Base-by-base conservation (phyloP, 2,329 filamentous ascomycete species). In the Fusarium sp. region DNA sequence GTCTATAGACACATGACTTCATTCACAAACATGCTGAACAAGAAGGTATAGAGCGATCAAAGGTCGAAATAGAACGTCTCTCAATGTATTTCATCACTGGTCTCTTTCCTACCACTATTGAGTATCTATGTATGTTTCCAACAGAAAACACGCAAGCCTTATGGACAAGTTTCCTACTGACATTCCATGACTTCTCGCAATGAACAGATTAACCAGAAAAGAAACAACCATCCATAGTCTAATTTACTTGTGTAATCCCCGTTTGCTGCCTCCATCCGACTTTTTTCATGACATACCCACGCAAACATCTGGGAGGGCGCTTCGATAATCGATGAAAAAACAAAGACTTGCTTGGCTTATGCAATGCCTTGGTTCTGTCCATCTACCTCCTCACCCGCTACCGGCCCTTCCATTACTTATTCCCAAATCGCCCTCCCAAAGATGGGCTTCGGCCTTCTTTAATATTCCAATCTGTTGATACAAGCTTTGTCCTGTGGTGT, bases 191-290 rank as follows among this genome's bases (percentile, higher is more conserved):
- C 59, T 60, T 70, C 51, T 65, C 45, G 57, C 63, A 63, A 72
- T 71, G 72, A 77, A 69, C 30, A 68, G 58, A 74, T 66, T 68
- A 76, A 68, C 71, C 70, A 73, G 68, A 76, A 76, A 74, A 64
- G 67, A 72, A 74, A 69, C 59, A 75, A 73, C 68, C 71, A 58
- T 73, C 73, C 73, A 51, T 74, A 76, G 73, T 79, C 77, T 79
- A 79, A 73, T 76, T 72, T 77, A 68, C 22, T 51, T 70, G 70
- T 73, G 70, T 68, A 69, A 62, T 49, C 55, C 64, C 50, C 46
- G 51, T 30, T 63, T 63, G 57, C 55, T 16, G 70, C 32, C 66
- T 55, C 57, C 51, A 38, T 56, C 64, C 53, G 34, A 58, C 47
- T 38, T 59, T 53, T 59, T 49, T 53, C 50, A 52, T 45, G 20